Base-by-base conservation (phyloP, 169 alveolate genomes). In the Cryptosporidium muris region DNA sequence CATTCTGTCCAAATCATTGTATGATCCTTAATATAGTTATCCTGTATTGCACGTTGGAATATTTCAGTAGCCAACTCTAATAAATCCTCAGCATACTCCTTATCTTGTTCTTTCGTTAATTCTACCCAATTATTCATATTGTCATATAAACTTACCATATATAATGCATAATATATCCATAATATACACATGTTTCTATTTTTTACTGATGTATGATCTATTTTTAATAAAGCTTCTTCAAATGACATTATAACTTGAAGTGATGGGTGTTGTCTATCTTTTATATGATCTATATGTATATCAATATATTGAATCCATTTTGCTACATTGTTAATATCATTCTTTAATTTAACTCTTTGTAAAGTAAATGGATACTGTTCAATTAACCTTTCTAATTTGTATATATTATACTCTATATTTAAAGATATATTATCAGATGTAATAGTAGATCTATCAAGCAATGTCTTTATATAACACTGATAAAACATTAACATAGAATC, bases 401-500 rank as follows among this genome's bases (percentile, higher is more conserved):
- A 43, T 34, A 74, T 34, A 5, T 38, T 53, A 14, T 58, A 43
- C 47, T 62, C 45, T 16, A 74, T 42, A 4, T 16, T 25, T 25
- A 25, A 25, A 25, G 25, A 25, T 25, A 0, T 0, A 25, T 25
- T 25, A 25, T 25, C 25, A 25, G 25, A 25, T 25, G 25, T 25
- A 25, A 25, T 25, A 25, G 25, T 25, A 5, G 49, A 14, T 7
- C 34, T 47, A 6, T 37, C 25, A 16, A 74, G 54, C 2, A 74
- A 9, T 45, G 63, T 74, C n/a, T 38, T 47, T 63, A 74, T 54
- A 47, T 60, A 25, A 4, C 54, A 48, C 7, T 51, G 42, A 4
- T 51, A 74, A 74, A 74, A 74, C 85, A 74, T 74, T 68, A 74
- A 58, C 48, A 74, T 49, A 45, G 85, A 74, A 60, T 74, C 85